phyloP scores from a whole-genome alignment of 108 stramenopile genomes.

The Fragilaria crotonensis region DNA sequence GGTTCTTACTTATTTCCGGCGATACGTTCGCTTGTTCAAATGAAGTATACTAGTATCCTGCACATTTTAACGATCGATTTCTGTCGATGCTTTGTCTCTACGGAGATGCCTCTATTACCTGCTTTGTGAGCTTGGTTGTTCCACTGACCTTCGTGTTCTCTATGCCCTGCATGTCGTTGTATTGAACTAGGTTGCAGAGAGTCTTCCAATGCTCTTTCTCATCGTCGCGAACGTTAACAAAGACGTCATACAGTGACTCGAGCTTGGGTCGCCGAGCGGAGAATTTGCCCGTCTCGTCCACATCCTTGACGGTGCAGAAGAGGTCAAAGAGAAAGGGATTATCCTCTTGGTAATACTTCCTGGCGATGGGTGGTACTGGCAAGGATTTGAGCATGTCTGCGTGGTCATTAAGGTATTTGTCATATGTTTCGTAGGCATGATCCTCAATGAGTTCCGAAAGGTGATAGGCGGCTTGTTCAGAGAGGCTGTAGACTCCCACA shows the following conservation, averaged over 20 bases:
- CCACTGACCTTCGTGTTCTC: conserved; percentile 17
- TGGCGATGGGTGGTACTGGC: conserved; percentile 15
- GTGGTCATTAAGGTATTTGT: conserved; percentile 60
- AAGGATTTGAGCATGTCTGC: conserved; percentile 32
- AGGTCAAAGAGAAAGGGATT: conserved; percentile 34
- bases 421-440: conserved; percentile 80
- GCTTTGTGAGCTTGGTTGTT: background rate
- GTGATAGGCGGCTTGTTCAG: conserved; percentile 53
- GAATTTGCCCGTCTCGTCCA: conserved; percentile 7
- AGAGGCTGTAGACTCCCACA: conserved; percentile 36
- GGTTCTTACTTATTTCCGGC: no score
- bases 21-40: no score
- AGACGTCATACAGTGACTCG: conserved; percentile 35
- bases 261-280: conserved; percentile 14
- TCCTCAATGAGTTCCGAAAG: conserved; percentile 73
- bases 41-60: no score
- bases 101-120: background rate
- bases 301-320: conserved; percentile 21
- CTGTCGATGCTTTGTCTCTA: background rate
- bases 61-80: no score
- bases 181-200: conserved; percentile 53
- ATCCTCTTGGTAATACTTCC: conserved; percentile 27
- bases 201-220: conserved; percentile 61
- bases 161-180: conserved; percentile 47
- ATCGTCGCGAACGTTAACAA: conserved; percentile 40